A percentile compares a stretch with the other conserved stretches of the same genome.
Conservation (phyloP, 78 protist species). For the Dictyostelium citrinum region DNA sequence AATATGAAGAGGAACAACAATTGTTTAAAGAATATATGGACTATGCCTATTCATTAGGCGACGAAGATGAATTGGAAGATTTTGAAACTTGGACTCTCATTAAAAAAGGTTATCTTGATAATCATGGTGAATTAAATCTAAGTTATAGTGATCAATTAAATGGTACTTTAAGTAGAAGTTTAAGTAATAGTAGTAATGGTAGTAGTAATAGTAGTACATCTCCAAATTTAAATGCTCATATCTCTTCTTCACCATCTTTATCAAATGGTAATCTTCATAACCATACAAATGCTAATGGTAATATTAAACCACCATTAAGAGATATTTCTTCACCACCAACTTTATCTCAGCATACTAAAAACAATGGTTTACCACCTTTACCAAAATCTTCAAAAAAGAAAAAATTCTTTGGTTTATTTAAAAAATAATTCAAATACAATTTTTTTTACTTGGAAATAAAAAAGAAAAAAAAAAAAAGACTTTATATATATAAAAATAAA, state of each 20-base stretch:
- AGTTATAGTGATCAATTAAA: neutral
- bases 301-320: neutral
- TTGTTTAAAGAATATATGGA: constrained; percentile 24
- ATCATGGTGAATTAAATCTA: neutral
- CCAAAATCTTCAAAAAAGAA: constrained; percentile 43
- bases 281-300: neutral
- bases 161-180: neutral
- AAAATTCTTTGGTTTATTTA: constrained; percentile 54
- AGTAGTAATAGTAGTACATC: neutral
- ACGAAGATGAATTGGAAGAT: constrained; percentile 47
- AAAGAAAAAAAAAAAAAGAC: too few species aligned
- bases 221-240: neutral
- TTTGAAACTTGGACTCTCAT: constrained; percentile 51
- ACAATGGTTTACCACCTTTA: neutral
- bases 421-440: neutral
- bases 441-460: too few species aligned
- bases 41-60: neutral
- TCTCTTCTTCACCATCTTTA: neutral
- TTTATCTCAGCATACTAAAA: neutral
- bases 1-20: constrained; percentile 30
- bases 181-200: neutral
- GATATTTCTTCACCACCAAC: neutral
- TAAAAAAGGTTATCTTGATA: constrained; percentile 29
- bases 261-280: neutral
- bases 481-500: too few species aligned